Percentiles rank a stretch among this genome's conserved stretches.
Conservation (phyloP, 1,284 basidiomycete genomes). For the Amylostereum chailletii region DNA sequence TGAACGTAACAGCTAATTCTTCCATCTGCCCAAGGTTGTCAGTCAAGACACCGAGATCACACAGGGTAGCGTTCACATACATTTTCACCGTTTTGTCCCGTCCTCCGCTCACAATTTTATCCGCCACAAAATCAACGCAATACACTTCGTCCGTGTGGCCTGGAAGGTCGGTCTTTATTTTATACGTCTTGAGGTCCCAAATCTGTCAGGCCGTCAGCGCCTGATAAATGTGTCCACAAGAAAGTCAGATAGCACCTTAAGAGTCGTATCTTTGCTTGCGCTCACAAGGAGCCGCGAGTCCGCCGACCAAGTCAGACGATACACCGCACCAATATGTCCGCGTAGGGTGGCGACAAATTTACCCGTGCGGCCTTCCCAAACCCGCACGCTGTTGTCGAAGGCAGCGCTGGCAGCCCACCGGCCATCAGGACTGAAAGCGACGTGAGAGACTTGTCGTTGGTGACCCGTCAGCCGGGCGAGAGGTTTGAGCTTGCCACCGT, state of each 20-base stretch:
- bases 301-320: conserved; percentile 91
- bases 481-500: conserved; percentile 69
- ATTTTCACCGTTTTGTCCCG: conserved; percentile 67
- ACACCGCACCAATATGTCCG: conserved; percentile 93
- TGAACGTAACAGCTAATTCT: conserved; percentile 16
- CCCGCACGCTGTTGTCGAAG: conserved; percentile 86
- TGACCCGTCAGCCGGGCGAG: conserved; percentile 87
- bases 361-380: conserved; percentile 93
- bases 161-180: conserved; percentile 87
- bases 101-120: conserved; percentile 96
- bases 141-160: conserved; percentile 98
- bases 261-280: conserved; percentile 91
- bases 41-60: neutral
- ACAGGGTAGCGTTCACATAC: conserved; percentile 28
- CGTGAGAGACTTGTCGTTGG: conserved; percentile 93
- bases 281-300: conserved; percentile 89
- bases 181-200: conserved; percentile 93
- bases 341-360: conserved; percentile 89
- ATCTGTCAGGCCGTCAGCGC: conserved; percentile 40
- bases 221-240: neutral
- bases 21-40: conserved; percentile 20
- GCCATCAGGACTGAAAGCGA: conserved; percentile 93
- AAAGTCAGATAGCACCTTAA: conserved; percentile 56
- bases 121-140: conserved; percentile 96
- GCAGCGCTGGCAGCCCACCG: conserved; percentile 86